Base-by-base conservation (phyloP, 768 basidiomycete genomes). In the Suillus plorans region DNA sequence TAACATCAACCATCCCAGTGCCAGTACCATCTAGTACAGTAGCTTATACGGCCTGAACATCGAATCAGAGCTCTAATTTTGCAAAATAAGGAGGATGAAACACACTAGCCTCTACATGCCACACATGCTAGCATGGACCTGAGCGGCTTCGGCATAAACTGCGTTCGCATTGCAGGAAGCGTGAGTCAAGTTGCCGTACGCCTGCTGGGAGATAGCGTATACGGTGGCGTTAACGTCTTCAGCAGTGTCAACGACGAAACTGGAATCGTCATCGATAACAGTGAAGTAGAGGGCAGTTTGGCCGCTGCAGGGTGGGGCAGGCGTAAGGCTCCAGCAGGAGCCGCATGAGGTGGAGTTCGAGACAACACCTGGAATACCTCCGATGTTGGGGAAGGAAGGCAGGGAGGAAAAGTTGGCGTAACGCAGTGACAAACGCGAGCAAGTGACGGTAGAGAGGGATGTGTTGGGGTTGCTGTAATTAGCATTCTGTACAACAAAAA, bases 191-290 rank as follows among this genome's bases (percentile, higher is more conserved):
- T 36, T 34, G 31, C 44, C 25, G 41, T 64, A 55, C 14, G 63
- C 39, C 25, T 64, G 8, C 20, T 2, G 44, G 16, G 64, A 53
- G 34, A 65, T 9, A 25, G 34, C 22, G 44, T 53, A 65, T 34
- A n/a, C 2, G 52, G 25, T 25, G 53, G 39, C 12, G 10, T 31
- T 12, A 3, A 34, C 18, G 10, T 55, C 20, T 12, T 55, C 3
- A 9, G 31, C 31, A 55, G 31, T 20, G 18, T 55, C 31, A 20
- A 12, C 10, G 31, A 20, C 5, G 4, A 74, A 76, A 0, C 70
- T 65, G 25, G 14, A 1, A 14, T 10, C 77, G 59, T 80, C 75
- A 47, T 64, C 53, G 12, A 57, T 4, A 16, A 62, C 53, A 4
- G 62, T 63, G 63, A 64, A 10, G 39, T 39, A 20, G 39, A 65